phyloP scores from a whole-genome alignment of 345 rosid genomes.

The Gossypium arboreum region DNA sequence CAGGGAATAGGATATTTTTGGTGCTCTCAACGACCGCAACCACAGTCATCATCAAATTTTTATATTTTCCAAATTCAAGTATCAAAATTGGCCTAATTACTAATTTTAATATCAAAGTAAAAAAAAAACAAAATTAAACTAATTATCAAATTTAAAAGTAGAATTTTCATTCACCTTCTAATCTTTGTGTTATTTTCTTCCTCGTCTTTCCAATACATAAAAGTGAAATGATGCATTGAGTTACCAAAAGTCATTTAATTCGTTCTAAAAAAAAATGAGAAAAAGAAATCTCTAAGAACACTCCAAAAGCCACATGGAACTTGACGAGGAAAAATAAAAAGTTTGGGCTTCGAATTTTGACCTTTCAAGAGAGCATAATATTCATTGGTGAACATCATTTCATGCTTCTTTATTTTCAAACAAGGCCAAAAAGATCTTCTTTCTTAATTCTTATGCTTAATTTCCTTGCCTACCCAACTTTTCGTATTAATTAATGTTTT shows the following conservation, averaged over 20 bases:
- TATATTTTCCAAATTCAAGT: too few relatives aligned
- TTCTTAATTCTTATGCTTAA: background rate
- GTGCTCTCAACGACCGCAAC: too few relatives aligned
- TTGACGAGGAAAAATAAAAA: background rate
- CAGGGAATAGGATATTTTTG: too few relatives aligned
- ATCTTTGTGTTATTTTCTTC: slow-evolving; percentile 4
- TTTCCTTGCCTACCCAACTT: background rate
- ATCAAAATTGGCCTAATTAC: too few relatives aligned
- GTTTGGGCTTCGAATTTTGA: background rate
- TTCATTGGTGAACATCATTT: background rate
- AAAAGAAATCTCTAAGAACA: background rate
- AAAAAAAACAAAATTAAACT: too few relatives aligned
- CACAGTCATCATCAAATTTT: too few relatives aligned
- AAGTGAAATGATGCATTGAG: background rate
- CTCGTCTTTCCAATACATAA: background rate
- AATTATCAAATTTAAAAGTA: too few relatives aligned
- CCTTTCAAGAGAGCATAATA: background rate
- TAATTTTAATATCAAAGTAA: too few relatives aligned
- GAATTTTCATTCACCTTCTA: background rate
- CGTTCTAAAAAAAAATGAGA: background rate
- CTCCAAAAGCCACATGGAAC: background rate
- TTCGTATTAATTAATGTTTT: background rate
- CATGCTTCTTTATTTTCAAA: slow-evolving; percentile 1
- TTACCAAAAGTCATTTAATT: slow-evolving; percentile 12
- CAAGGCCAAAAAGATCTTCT: background rate